Conservation (phyloP, 2,329 filamentous ascomycete genomes). For the Botrytis porri region DNA sequence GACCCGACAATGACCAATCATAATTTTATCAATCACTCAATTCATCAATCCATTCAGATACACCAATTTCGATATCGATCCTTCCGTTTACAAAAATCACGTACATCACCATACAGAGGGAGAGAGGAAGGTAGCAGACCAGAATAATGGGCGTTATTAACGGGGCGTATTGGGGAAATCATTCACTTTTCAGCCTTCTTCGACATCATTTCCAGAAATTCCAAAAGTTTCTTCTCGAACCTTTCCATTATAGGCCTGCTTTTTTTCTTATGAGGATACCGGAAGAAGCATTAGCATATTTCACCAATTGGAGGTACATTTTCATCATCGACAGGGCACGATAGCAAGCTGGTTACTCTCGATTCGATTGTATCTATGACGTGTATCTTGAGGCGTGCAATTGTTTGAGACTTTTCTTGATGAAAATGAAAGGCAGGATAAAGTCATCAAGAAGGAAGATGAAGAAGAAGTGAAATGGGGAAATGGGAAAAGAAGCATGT, state of each 20-base stretch:
- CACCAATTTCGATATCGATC: constrained; percentile 11
- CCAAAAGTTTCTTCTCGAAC: background rate
- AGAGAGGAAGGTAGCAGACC: background rate
- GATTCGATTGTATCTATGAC: constrained; percentile 14
- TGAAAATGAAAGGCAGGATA: constrained; percentile 19
- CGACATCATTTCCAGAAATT: constrained; percentile 1
- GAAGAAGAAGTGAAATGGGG: constrained; percentile 16
- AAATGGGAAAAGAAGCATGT: constrained; percentile 26
- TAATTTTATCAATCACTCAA: constrained; percentile 18
- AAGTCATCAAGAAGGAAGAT: constrained; percentile 16
- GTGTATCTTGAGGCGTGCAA: constrained; percentile 11
- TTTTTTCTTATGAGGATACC: background rate
- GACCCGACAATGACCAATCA: constrained; percentile 20
- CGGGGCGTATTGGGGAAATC: constrained; percentile 11
- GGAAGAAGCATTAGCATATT: constrained; percentile 20
- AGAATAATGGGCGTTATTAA: constrained; percentile 16
- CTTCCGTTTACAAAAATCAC: background rate
- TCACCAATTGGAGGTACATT: constrained; percentile 15
- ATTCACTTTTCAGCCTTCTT: constrained; percentile 14
- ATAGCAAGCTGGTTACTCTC: constrained; percentile 13
- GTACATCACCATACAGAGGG: constrained; percentile 11
- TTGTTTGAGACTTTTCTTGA: constrained; percentile 14
- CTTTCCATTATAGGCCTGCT: background rate
- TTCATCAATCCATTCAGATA: constrained; percentile 16
- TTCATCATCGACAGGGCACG: constrained; percentile 8